A percentile compares a stretch with the other conserved stretches of the same genome.
Evolutionary conservation across 108 stramenopile species (phyloP).

Genomic region (Cyclotella choctawhatcheeana): DNA sequence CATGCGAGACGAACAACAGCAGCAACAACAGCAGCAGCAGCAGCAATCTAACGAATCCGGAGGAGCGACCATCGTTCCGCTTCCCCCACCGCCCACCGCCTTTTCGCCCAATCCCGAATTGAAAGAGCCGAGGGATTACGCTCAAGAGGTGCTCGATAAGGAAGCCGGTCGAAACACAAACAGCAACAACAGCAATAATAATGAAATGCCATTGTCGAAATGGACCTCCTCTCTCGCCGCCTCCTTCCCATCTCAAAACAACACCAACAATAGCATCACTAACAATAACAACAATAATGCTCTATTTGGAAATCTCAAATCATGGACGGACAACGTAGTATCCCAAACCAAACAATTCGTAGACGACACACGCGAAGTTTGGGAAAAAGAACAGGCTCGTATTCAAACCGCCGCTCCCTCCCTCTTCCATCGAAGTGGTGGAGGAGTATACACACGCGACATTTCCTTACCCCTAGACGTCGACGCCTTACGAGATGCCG

Average conservation of each 20-base stretch:
- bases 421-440: slow-evolving; percentile 11
- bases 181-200: slow-evolving; percentile 12
- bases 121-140: not conserved
- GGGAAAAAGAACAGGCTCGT: slow-evolving; percentile 45
- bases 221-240: slow-evolving; percentile 30
- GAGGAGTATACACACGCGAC: slow-evolving; percentile 58
- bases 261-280: no score
- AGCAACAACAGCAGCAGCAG: not conserved
- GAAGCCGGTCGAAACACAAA: not conserved
- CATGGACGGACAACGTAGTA: slow-evolving; percentile 33
- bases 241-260: no score
- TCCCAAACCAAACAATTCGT: slow-evolving; percentile 36
- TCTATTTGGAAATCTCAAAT: slow-evolving; percentile 22
- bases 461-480: slow-evolving; percentile 66
- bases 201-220: not conserved
- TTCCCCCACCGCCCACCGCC: not conserved
- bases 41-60: not conserved
- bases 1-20: slow-evolving; percentile 6
- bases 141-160: not conserved
- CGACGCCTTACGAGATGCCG: slow-evolving; percentile 74
- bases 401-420: slow-evolving; percentile 37
- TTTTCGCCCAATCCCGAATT: not conserved
- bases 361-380: slow-evolving; percentile 27
- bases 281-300: slow-evolving; percentile 31
- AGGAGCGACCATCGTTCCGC: slow-evolving; percentile 10